Evolutionary conservation across 139 green algal genomes (phyloP), one percentile per base, ranked within the genome.

Genomic region (Edaphochlamys debaryana): DNA sequence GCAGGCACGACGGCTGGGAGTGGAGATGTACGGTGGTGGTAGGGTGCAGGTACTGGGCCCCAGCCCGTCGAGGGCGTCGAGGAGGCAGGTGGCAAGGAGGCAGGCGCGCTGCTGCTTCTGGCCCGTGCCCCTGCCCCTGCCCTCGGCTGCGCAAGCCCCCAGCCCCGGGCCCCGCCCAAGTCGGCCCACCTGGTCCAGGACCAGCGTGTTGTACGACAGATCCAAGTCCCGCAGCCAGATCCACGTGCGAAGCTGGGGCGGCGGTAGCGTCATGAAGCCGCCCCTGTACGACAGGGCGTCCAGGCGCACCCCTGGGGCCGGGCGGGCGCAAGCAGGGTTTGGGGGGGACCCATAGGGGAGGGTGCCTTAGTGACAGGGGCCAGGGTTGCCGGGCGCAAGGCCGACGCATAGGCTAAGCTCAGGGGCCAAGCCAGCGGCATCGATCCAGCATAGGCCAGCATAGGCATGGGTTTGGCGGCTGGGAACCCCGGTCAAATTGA

Each of bases 151-250:
- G 3, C 56, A 2, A 7, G 25, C 56, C 56, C 25, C 17, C 17
- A 32, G 19, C 56, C 19, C 23, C 56, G 6, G 56, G 25, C 3
- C 22, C 23, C 23, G 25, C 23, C 19, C 56, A 63, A 62, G n/a
- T n/a, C n/a, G n/a, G n/a, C 69, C 32, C 69, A 64, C 69, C 69
- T 60, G n/a, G n/a, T 77, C 69, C 5, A 64, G n/a, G 29, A 64
- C 22, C 15, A 77, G 27, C 0, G 69, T 45, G 29, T 77, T 77
- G 45, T 42, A 3, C 45, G 45, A 64, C 45, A 77, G 29, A 32
- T 77, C 69, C 29, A 77, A 29, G 9, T 42, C 37, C 41, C 40
- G 8, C 69, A 77, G 69, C 29, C 45, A 64, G 17, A 45, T 63
- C 69, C 69, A 77, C 8, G 23, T 29, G 4, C 42, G 69, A 42